Base-by-base conservation (phyloP, 2,329 filamentous ascomycete species). In the Phoma sp. region DNA sequence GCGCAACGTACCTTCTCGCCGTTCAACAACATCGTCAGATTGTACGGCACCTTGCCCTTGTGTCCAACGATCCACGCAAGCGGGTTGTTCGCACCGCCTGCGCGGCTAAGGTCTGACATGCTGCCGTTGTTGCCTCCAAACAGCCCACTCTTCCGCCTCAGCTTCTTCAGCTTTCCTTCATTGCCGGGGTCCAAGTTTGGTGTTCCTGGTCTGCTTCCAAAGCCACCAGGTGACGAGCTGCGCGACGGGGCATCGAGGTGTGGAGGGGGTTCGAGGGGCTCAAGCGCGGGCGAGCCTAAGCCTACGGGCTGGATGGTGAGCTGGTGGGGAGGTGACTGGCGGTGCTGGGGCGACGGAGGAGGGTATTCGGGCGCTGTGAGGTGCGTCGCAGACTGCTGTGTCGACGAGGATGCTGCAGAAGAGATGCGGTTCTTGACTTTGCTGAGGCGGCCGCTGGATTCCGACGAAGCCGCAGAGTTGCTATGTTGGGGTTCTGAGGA, bases 61-160 rank as follows among this genome's bases (percentile, higher is more conserved):
- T 86, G 76, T 7, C 84, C 84, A 5, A 84, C 79, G 53, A 87
- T 81, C 85, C 85, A 87, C 10, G 85, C 84, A 38, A 76, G 62
- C 17, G 77, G 76, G 11, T 47, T 34, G n/a, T 57, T 37, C 23
- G 15, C 23, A 29, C 37, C 45, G 15, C 40, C 56, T 10, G 55
- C 37, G 18, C 56, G 40, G 18, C 51, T 49, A 39, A 70, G 64
- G 47, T 71, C 60, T 2, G 34, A 20, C 23, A 28, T 5, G 53
- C 66, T 70, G 57, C 56, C 57, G 47, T 60, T 59, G 37, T 46
- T 60, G 26, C 65, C 59, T 7, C 68, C 68, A 56, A 75, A 74
- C 10, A 76, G 47, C 21, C 59, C 68, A 51, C 72, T 76, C 50
- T 65, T 72, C 47, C 74, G 62, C 59, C 69, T 68, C 43, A 69